A percentile compares a stretch with the other conserved stretches of the same genome.
Conservation (phyloP, 2,329 filamentous ascomycete species). For the Exophiala dermatitidis region DNA sequence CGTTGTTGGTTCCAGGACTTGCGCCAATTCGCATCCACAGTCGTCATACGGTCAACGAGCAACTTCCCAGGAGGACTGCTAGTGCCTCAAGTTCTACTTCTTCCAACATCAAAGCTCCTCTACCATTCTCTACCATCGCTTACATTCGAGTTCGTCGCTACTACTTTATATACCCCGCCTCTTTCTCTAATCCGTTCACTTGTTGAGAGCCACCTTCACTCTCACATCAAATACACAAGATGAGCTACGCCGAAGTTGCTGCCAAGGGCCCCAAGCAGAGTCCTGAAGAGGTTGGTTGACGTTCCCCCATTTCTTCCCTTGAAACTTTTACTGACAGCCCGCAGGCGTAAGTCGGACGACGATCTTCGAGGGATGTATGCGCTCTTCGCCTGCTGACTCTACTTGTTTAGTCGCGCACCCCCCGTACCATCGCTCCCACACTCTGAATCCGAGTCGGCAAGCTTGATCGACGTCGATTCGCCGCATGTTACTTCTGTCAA, state of each 20-base stretch:
- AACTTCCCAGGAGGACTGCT: background rate
- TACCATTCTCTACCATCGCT: background rate
- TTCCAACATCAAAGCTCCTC: slow-evolving; percentile 1
- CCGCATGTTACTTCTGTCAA: slow-evolving; percentile 41
- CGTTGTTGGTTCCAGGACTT: background rate
- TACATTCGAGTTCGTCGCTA: background rate
- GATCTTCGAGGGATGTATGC: slow-evolving; percentile 34
- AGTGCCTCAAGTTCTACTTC: background rate
- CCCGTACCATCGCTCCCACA: slow-evolving; percentile 35
- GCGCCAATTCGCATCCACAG: background rate
- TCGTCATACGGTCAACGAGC: slow-evolving; percentile 1
- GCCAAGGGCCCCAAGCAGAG: slow-evolving; percentile 42
- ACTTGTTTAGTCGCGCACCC: slow-evolving; percentile 37
- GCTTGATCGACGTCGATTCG: slow-evolving; percentile 43
- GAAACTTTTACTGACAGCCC: background rate
- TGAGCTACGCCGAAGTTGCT: slow-evolving; percentile 46
- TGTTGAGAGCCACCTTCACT: background rate
- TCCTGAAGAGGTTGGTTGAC: slow-evolving; percentile 39
- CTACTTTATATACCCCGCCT: background rate
- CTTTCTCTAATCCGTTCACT: background rate
- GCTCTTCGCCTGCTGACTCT: slow-evolving; percentile 9
- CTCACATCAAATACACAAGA: slow-evolving; percentile 24
- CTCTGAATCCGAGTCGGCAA: slow-evolving; percentile 36
- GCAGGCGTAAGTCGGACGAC: slow-evolving; percentile 17
- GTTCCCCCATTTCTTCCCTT: slow-evolving; percentile 15